Evolutionary conservation across 371 early-diverging fungal genomes (phyloP).

Genomic region (Mucor lusitanicus): DNA sequence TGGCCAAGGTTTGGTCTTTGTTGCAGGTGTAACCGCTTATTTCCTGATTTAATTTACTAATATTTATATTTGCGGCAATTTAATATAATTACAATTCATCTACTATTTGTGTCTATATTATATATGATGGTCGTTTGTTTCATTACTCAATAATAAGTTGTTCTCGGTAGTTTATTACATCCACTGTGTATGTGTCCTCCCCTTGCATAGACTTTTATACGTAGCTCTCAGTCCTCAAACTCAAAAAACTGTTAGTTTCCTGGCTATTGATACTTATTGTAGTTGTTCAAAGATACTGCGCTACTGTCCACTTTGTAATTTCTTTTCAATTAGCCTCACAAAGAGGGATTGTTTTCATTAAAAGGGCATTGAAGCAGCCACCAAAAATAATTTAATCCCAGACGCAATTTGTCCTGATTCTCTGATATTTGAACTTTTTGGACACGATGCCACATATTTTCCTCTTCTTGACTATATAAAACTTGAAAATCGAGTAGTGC

Average conservation of each 20-base stretch:
- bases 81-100: neutral
- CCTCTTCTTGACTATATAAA: too few species aligned
- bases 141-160: neutral
- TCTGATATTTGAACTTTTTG: too few species aligned
- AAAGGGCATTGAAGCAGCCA: too few species aligned
- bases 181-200: neutral
- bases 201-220: neutral
- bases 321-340: too few species aligned
- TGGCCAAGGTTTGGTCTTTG: neutral
- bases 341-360: too few species aligned
- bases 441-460: too few species aligned
- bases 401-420: too few species aligned
- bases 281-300: too few species aligned
- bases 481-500: too few species aligned
- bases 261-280: neutral
- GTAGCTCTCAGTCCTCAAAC: neutral
- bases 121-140: neutral
- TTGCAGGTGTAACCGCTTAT: conserved; percentile 7
- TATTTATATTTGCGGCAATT: neutral
- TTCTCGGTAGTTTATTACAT: neutral
- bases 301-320: too few species aligned
- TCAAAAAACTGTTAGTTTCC: neutral
- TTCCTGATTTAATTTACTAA: neutral
- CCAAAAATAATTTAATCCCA: too few species aligned
- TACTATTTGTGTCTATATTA: neutral